Base-by-base conservation (phyloP, 2,329 filamentous ascomycete genomes). In the Plectosphaerella plurivora region DNA sequence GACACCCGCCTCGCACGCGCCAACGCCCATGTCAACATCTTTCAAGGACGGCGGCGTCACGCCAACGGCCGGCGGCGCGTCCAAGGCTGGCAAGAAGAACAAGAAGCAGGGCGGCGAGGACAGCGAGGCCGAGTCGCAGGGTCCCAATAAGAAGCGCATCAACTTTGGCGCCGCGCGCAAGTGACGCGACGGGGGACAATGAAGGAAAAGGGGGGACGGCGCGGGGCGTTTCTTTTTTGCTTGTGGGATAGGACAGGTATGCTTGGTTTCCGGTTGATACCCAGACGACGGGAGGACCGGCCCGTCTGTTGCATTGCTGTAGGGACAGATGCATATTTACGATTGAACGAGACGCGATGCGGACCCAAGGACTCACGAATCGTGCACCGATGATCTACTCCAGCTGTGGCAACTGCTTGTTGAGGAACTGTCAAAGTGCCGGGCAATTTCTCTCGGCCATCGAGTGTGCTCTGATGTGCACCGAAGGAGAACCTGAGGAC, bases 71-170 rank as follows among this genome's bases (percentile, higher is more conserved):
- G 71, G 74, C 14, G 75, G 73, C 9, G 73, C 72, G 11, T 73
- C 66, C 49, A 77, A 72, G 58, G 71, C 63, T 39, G 63, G 66
- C 42, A 75, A 65, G 59, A 84, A 81, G 65, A 76, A 78, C 58
- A 78, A 78, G 64, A 78, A 78, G 64, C 81, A 78, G 62, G 73
- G 73, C 58, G 73, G 68, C 5, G 66, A 65, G 24, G 83, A 86
- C 53, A 85, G 81, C 66, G 83, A 86, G 67, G 79, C 75, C 20
- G 82, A 86, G 52, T 70, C 73, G 47, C 76, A 78, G 52, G 65
- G 70, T 47, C 66, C 65, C 42, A 84, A 78, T 62, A 77, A 83
- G 66, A 77, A 81, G 51, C 71, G 81, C 56, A 83, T 80, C 3
- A 79, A 79, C 60, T 83, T 84, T 63, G 80, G 80, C 15, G 76